Conservation (phyloP, 352 stramenopile genomes). For the Pythium aphanidermatum region DNA sequence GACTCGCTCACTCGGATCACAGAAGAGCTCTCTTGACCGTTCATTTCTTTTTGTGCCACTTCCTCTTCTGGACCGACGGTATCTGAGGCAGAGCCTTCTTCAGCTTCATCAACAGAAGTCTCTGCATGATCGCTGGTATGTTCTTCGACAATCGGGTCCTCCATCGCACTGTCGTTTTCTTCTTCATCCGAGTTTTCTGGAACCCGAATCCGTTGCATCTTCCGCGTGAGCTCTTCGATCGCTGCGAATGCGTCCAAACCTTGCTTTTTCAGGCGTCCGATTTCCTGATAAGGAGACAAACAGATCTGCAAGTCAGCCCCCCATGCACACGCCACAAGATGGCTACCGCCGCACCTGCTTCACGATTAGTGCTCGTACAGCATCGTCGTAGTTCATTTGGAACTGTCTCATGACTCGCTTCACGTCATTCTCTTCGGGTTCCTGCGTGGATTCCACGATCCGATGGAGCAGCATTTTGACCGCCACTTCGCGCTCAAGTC, state of each 20-base stretch:
- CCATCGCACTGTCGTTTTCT: slow-evolving; percentile 5
- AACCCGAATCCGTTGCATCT: slow-evolving; percentile 54
- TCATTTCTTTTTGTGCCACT: not conserved
- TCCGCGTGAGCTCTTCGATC: slow-evolving; percentile 77
- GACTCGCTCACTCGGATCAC: not conserved
- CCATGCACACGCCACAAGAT: not conserved
- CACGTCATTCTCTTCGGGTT: slow-evolving; percentile 56
- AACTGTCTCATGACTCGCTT: slow-evolving; percentile 79
- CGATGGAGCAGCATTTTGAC: slow-evolving; percentile 68
- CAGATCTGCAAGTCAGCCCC: not conserved
- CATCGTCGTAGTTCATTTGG: slow-evolving; percentile 84
- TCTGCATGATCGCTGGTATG: slow-evolving; percentile 5
- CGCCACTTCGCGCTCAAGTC: slow-evolving; percentile 57
- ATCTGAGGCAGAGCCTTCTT: too few relatives aligned
- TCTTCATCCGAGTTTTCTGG: slow-evolving; percentile 7
- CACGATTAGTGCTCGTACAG: slow-evolving; percentile 75
- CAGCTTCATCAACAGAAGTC: too few relatives aligned
- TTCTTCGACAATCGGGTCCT: not conserved
- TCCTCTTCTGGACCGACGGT: not conserved
- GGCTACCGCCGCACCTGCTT: slow-evolving; percentile 42
- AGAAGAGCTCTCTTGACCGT: not conserved
- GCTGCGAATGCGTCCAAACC: slow-evolving; percentile 79
- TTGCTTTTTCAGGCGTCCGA: slow-evolving; percentile 63
- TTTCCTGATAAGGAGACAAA: slow-evolving; percentile 37
- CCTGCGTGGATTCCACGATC: slow-evolving; percentile 63